A percentile compares a stretch with the other conserved stretches of the same genome.
Conservation (phyloP, 179 eudicot species). For the Gypsophila paniculata region DNA sequence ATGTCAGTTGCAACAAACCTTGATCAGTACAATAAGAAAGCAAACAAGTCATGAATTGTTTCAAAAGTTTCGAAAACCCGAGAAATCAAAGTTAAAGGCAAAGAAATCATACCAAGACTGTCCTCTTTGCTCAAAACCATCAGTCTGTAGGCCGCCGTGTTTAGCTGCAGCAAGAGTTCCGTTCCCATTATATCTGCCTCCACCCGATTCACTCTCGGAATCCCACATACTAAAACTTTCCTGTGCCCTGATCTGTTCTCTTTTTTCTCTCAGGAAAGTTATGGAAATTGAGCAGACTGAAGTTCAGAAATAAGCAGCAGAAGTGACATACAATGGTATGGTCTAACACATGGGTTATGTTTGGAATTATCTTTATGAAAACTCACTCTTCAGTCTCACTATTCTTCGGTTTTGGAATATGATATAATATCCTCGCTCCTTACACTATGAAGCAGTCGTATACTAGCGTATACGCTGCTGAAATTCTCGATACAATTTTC, state of each 20-base stretch:
- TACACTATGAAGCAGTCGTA: too few relatives aligned
- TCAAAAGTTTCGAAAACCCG: background rate
- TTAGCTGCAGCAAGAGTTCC: slow-evolving; percentile 55
- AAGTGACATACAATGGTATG: slow-evolving; percentile 15
- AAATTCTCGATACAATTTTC: background rate
- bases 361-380: slow-evolving; percentile 26
- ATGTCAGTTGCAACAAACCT: slow-evolving; percentile 91
- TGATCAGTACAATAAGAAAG: background rate
- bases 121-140: slow-evolving; percentile 92
- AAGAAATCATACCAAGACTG: slow-evolving; percentile 66
- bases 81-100: background rate
- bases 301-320: slow-evolving; percentile 16
- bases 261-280: slow-evolving; percentile 12
- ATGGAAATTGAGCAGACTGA: slow-evolving; percentile 11
- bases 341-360: slow-evolving; percentile 33
- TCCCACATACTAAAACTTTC: slow-evolving; percentile 65
- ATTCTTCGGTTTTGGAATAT: background rate
- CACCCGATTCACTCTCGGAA: slow-evolving; percentile 67
- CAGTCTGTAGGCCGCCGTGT: slow-evolving; percentile 69
- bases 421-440: background rate
- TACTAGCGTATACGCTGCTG: background rate
- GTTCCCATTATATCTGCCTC: slow-evolving; percentile 60
- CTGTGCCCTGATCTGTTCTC: background rate
- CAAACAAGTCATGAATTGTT: slow-evolving; percentile 1
- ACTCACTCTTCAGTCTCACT: too few relatives aligned